A percentile compares a stretch with the other conserved stretches of the same genome.
Evolutionary conservation across 306 rosid genomes (phyloP).

Genomic region (Vigna radiata): DNA sequence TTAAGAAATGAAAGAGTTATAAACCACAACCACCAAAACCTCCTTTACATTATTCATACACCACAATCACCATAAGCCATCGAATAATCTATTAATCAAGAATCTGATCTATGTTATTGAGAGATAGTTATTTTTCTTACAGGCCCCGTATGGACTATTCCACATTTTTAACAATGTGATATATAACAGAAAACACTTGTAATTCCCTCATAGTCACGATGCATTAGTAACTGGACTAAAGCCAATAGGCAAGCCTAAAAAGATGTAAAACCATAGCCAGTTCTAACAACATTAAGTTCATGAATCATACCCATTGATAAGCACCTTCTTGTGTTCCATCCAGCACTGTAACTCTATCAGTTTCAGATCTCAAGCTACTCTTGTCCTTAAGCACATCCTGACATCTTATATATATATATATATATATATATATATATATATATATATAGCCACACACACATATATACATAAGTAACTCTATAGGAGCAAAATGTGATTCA

Average conservation of each 20-base stretch:
- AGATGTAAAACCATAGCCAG: conserved; percentile 5
- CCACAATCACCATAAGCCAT: conserved; percentile 35
- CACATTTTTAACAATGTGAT: conserved; percentile 1
- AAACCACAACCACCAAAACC: neutral
- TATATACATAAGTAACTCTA: too few relatives aligned
- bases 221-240: conserved; percentile 13
- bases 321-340: conserved; percentile 99
- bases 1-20: neutral
- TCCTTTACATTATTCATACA: neutral
- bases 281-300: conserved; percentile 30
- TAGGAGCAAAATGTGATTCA: too few relatives aligned
- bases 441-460: too few relatives aligned
- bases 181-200: neutral
- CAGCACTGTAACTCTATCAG: conserved; percentile 75
- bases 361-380: conserved; percentile 62
- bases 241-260: neutral
- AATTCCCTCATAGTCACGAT: conserved; percentile 31
- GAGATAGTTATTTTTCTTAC: conserved; percentile 23
- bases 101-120: neutral
- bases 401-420: too few relatives aligned
- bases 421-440: too few relatives aligned
- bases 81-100: conserved; percentile 13
- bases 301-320: conserved; percentile 84
- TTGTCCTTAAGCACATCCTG: conserved; percentile 73
- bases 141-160: neutral